Conservation (phyloP, 179 eudicot species). For the Dionaea muscipula region DNA sequence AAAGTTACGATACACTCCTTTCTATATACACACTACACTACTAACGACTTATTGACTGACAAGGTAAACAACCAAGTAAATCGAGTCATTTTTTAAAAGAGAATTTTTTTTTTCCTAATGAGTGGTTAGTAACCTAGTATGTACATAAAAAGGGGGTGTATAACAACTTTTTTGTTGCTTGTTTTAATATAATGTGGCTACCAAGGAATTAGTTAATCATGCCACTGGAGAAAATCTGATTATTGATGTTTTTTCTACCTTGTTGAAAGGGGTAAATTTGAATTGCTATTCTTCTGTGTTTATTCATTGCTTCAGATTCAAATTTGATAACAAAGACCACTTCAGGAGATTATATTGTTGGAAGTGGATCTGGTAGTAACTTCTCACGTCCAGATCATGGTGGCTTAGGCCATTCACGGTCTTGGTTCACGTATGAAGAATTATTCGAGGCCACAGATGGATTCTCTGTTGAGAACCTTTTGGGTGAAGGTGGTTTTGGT, state of each 20-base stretch:
- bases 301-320: slow-evolving; percentile 35
- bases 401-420: slow-evolving; percentile 52
- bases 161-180: too few species aligned
- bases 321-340: slow-evolving; percentile 36
- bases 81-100: too few species aligned
- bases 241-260: not conserved
- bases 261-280: not conserved
- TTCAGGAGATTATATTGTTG: slow-evolving; percentile 22
- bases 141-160: too few species aligned
- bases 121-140: too few species aligned
- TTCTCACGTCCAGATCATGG: slow-evolving; percentile 38
- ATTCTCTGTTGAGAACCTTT: slow-evolving; percentile 55
- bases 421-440: slow-evolving; percentile 69
- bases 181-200: too few species aligned
- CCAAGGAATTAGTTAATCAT: not conserved
- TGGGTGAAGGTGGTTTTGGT: slow-evolving; percentile 97
- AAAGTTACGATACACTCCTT: too few species aligned
- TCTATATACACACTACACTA: too few species aligned
- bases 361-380: slow-evolving; percentile 32
- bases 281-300: not conserved
- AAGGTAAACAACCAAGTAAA: too few species aligned
- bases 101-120: too few species aligned
- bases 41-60: too few species aligned
- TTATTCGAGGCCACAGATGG: slow-evolving; percentile 62
- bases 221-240: not conserved